These are phyloP conservation scores for Trichosporon sp. DNA, from an alignment of 1,284 basidiomycete species.

Conservation along the genomic window DNA sequence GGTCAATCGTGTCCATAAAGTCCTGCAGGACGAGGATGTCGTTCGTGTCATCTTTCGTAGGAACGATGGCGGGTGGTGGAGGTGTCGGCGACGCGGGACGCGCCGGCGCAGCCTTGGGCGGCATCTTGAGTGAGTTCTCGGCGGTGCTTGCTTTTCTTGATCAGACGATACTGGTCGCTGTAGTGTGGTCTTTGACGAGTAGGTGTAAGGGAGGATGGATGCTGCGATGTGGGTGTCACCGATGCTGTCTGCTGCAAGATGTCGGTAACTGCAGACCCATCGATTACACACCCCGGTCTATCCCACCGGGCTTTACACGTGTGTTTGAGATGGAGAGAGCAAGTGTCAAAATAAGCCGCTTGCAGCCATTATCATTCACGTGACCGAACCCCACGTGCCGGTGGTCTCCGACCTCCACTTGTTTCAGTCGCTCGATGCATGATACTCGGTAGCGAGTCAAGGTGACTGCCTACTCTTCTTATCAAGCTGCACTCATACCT, in stretches of 20 bases:
- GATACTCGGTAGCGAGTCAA: no score
- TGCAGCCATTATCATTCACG: not conserved
- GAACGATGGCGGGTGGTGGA: constrained; percentile 57
- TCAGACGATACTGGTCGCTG: not conserved
- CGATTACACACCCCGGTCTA: not conserved
- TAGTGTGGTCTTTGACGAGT: not conserved
- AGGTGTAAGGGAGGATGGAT: not conserved
- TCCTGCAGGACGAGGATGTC: constrained; percentile 57
- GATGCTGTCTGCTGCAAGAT: not conserved
- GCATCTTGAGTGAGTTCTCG: constrained; percentile 21
- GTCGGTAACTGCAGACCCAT: not conserved
- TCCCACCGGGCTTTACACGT: not conserved
- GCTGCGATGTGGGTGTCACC: not conserved
- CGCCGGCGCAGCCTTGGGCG: constrained; percentile 31
- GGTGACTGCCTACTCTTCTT: no score
- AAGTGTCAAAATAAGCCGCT: not conserved
- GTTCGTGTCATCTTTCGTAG: constrained; percentile 36
- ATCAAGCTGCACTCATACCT: no score
- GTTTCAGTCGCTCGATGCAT: no score
- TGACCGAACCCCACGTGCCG: not conserved
- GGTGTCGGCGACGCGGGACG: constrained; percentile 47
- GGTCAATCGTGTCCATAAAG: constrained; percentile 86
- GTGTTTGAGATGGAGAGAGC: not conserved
- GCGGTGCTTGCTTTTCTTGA: not conserved
- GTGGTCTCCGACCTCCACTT: not conserved